Evolutionary conservation across 257 asterid genomes (phyloP), one percentile per base, ranked within the genome.

Genomic region (Mentha longifolia): DNA sequence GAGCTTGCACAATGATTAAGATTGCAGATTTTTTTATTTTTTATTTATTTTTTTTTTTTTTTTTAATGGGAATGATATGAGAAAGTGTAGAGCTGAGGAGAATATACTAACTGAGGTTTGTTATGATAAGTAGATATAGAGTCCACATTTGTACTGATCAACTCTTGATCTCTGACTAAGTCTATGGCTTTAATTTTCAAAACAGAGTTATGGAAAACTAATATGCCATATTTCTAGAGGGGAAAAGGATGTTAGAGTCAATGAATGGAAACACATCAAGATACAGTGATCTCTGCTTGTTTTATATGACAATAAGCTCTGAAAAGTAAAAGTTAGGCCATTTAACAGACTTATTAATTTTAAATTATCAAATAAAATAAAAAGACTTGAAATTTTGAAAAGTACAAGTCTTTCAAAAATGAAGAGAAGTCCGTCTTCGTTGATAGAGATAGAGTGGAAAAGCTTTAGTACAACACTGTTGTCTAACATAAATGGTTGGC

Each of bases 111-210:
- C 10, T 56, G 62, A 28, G 41, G 62, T 6, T 56, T 25, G 42
- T 14, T 28, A 7, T 58, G 6, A 58, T 28, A 50, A n/a, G 11
- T n/a, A 50, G 22, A 50, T 5, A 55, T 10, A 10, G 37, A 2
- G 22, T 14, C 64, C 64, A 58, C 8, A 58, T 58, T 13, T 58
- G 10, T 58, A 58, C 22, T 31, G 31, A 31, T 59, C 65, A 59
- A 60, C 15, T 6, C 62, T 12, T 56, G 19, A 13, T 11, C 35
- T 1, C 11, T n/a, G 46, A 60, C 28, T 8, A 15, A n/a, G n/a
- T 33, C 28, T 13, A n/a, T 9, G 60, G 35, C 1, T 30, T 20
- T 54, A 54, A 7, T 54, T 54, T 54, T 54, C 35, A 54, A 54
- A 54, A 11, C 60, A 9, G 2, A 20, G 60, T 54, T 20, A 3